Evolutionary conservation across 164 flowering plant species (phyloP), one percentile per base, ranked within the genome.

Genomic region (Piper longum): DNA sequence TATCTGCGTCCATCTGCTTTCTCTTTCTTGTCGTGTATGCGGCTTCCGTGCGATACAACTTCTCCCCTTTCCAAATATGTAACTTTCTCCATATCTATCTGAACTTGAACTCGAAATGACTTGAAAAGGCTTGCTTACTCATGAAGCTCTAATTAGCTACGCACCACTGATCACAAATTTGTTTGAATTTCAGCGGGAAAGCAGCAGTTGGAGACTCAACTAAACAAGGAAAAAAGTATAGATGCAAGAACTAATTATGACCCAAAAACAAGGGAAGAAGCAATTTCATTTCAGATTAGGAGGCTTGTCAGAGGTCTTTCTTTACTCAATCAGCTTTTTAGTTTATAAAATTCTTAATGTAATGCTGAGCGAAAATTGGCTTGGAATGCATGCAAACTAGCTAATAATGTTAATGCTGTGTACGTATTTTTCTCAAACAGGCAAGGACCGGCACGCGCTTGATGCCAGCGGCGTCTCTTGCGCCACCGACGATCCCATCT

Each of bases 381-480:
- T 26, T 26, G 36, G 36, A 26, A 26, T 26, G 36, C 36, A 26
- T 26, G 36, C 36, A 26, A 26, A 26, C 59, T 56, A 19, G 13
- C 11, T 5, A 9, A 9, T 5, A 44, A 44, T 44, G 1, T 12
- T 9, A 48, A 9, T 9, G 7, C 52, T 9, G 9, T 13, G 12
- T 2, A 48, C 8, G 52, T 3, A 2, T 5, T 8, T 8, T 7
- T 18, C 5, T 7, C 36, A 17, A 44, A 36, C 67, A 64, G 67
- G 67, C 6, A 43, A 17, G 14, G 18, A 64, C 4, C 67, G 60
- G 16, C 7, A 16, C 17, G 67, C 56, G 60, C 67, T 64, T 4
- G 60, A 64, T 52, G 43, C 12, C 54, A 64, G 14, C 43, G 68
- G 68, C 14, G 54, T 66, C 40, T 44, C 68, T 8, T 66, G 68